Evolutionary conservation across 108 stramenopile genomes (phyloP), one percentile per base, ranked within the genome.

Genomic region (Skeletonema tropicum): DNA sequence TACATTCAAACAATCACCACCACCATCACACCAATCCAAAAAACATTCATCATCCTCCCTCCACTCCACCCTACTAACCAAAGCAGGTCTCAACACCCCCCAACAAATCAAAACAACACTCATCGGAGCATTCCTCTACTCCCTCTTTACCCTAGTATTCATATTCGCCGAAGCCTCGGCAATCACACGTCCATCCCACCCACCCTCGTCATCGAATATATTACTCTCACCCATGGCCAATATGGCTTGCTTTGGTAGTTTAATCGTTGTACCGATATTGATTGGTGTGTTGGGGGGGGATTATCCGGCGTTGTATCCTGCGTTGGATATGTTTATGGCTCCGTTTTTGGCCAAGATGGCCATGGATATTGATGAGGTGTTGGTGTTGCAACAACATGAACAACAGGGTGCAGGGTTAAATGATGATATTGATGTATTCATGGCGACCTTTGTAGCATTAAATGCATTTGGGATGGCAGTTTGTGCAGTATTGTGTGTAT

Each of bases 321-420:
- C 79, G 0, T 35, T 76, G 21, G 91, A 92, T 67, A 68, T 89
- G 64, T 92, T 92, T 35, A 52, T 88, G 62, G 91, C 91, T 15
- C 91, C 91, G 2, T 92, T 92, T 75, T 57, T 88, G 64, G 91
- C 91, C 10, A 38, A 83, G 46, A 78, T 86, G 48, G 89, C 91
- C 10, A 68, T 59, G 4, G 76, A 71, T 36, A 63, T 92, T n/a
- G 91, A 92, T 55, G 61, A 79, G 35, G 68, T 46, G 8, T 63
- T 92, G 57, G 13, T 39, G 38, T 39, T 39, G 9, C 38, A 38
- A 9, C 38, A 38, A 9, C 38, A 39, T 29, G 26, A n/a, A 9
- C 36, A 38, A 9, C 36, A 38, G 1, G 73, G 32, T 29, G 31
- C 15, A n/a, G 70, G 57, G n/a, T 71, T 32, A 5, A 57, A 82